phyloP scores from a whole-genome alignment of 75 land plant genomes.

The Selaginella moellendorffii region DNA sequence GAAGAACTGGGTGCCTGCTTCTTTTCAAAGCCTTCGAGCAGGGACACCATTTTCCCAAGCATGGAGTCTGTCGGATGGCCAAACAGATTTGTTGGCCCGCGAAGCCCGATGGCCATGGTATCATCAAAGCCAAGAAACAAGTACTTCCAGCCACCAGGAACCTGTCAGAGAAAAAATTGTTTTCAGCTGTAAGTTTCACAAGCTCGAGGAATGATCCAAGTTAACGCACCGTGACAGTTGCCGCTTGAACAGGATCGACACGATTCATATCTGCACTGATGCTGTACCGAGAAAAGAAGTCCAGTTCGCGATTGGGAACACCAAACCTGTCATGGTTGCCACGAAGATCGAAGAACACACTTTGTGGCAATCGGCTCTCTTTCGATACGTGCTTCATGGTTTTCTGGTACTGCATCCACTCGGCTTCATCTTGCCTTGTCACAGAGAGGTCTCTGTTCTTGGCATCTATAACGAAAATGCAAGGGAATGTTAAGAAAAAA shows the following conservation, averaged over 20 bases:
- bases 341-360: constrained; percentile 69
- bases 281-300: constrained; percentile 70
- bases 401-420: constrained; percentile 69
- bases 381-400: constrained; percentile 43
- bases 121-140: constrained; percentile 81
- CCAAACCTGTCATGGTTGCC: constrained; percentile 98
- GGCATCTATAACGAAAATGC: constrained; percentile 42
- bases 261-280: constrained; percentile 53
- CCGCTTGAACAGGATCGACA: constrained; percentile 45
- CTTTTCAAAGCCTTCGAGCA: constrained; percentile 65
- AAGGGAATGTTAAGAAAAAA: not conserved
- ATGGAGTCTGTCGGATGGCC: constrained; percentile 87
- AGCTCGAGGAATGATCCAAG: too few relatives aligned
- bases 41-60: constrained; percentile 36
- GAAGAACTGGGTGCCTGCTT: constrained; percentile 21
- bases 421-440: constrained; percentile 62
- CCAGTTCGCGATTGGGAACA: constrained; percentile 60
- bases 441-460: constrained; percentile 67
- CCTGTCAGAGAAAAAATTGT: too few relatives aligned
- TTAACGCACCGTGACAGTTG: constrained; percentile 59
- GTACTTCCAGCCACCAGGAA: constrained; percentile 42
- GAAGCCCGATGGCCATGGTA: constrained; percentile 53
- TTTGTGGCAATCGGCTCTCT: constrained; percentile 58
- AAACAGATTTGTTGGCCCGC: constrained; percentile 90
- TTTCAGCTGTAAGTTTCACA: too few relatives aligned